A percentile compares a stretch with the other conserved stretches of the same genome.
Evolutionary conservation across 2,329 filamentous ascomycete species (phyloP).

Genomic region (Diplodia intermedia): DNA sequence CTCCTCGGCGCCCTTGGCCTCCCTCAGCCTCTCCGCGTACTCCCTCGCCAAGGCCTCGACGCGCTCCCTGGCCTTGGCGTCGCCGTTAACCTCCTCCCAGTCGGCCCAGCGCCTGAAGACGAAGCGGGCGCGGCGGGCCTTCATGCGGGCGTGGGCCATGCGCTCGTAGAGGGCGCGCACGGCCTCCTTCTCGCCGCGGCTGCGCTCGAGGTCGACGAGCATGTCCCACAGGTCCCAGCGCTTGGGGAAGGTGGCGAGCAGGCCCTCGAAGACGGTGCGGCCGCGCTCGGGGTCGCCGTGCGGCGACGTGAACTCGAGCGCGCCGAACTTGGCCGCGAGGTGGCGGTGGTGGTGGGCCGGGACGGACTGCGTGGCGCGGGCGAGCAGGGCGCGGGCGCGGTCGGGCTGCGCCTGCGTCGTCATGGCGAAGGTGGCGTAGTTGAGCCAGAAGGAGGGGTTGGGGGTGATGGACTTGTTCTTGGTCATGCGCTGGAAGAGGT

Average conservation of each 20-base stretch:
- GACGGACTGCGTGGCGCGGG: conserved; percentile 84
- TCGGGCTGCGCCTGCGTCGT: conserved; percentile 72
- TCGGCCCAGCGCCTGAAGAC: conserved; percentile 93
- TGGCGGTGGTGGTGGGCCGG: conserved; percentile 72
- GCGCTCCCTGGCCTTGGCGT: conserved; percentile 40
- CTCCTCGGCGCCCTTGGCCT: conserved; percentile 32
- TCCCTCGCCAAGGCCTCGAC: conserved; percentile 63
- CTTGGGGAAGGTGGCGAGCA: conserved; percentile 85
- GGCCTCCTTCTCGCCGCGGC: conserved; percentile 59
- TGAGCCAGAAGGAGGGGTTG: conserved; percentile 83
- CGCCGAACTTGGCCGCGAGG: conserved; percentile 85
- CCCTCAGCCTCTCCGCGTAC: conserved; percentile 63
- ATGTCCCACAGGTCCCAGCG: conserved; percentile 93
- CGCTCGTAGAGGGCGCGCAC: conserved; percentile 84
- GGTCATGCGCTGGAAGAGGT: conserved; percentile 81
- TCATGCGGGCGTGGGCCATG: conserved; percentile 69
- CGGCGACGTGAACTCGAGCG: conserved; percentile 85
- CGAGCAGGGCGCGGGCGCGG: conserved; percentile 77
- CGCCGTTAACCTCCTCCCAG: conserved; percentile 78
- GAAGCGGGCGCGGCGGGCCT: conserved; percentile 80
- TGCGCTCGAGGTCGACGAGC: conserved; percentile 79
- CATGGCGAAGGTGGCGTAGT: conserved; percentile 94
- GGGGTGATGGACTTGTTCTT: conserved; percentile 84
- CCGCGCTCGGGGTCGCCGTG: conserved; percentile 88
- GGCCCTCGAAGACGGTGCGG: conserved; percentile 89